Evolutionary conservation across 192 early-diverging fungal species (phyloP), one percentile per base, ranked within the genome.

Genomic region (Podila clonocystis): DNA sequence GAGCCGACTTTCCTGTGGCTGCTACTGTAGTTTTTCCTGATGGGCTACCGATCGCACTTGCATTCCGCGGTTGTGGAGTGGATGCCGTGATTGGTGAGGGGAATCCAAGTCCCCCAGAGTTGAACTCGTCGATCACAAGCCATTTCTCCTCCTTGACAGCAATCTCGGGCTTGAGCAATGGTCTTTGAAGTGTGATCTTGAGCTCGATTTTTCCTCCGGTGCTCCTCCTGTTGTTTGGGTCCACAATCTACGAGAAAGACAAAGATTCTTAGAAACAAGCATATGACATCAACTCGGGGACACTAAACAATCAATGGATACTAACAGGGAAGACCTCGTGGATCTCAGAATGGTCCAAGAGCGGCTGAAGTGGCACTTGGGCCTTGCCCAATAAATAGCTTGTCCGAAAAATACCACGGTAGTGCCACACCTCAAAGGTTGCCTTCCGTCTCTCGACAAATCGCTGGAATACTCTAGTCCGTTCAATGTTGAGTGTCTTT

Each of bases 191-290:
- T 9, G 88, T 82, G n/a, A 96, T 78, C 29, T 84, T 72, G 52
- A 95, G 55, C 64, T 93, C 89, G 30, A 95, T 36, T 58, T 88
- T 89, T 7, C 88, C 95, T 57, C 95, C 93, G 9, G 89, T 91
- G 17, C 75, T 60, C 65, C 84, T 89, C 19, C 93, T 87, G 26
- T 34, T 72, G 66, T 86, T 90, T 2, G 59, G 72, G 73, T 95
- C 93, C 55, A 87, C 45, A 9, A 95, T 70, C 92, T 95, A 65
- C n/a, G 50, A 26, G 50, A 1, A 20, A 9, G 38, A 34, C 29
- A 58, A 60, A 28, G 28, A 62, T 45, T 8, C 2, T 45, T 45
- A 45, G 38, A 45, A 41, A 41, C 12, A 13, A 4, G 3, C 41
- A 15, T 45, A 3, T 45, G 12, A 73, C n/a, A 57, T 36, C 65